Evolutionary conservation across 352 stramenopile species (phyloP), one percentile per base, ranked within the genome.

Genomic region (Globisporangium spinosum): DNA sequence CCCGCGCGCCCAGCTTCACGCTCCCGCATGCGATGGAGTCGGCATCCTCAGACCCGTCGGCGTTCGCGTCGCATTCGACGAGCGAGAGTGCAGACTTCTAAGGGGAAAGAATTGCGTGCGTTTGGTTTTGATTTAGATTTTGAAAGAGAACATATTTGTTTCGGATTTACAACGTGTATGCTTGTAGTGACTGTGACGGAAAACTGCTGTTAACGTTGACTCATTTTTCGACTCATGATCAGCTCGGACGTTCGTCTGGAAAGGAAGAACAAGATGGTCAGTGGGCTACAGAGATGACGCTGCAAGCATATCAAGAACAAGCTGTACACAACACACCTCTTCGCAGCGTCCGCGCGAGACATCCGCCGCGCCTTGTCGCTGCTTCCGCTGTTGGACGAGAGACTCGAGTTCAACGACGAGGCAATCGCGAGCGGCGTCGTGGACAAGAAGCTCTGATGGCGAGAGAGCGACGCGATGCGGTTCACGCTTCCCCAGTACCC

Each of bases 401-500:
- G 25, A 25, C 60, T 65, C n/a, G 71, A 72, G 35, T 77, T 83
- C 9, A 77, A 56, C 6, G 22, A 76, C 3, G 75, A 68, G 9
- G 76, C 69, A 27, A 80, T 74, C 23, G 75, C 69, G 2, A 90
- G 77, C 45, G 82, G 78, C 1, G 82, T 76, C 15, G 82, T 89
- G 20, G 84, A 75, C 63, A 94, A 70, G 70, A 96, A 96, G 62
- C 88, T 96, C 56, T 93, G 85, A 72, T 96, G 88, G 5, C 84
- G 85, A 20, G 84, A 94, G 54, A 96, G 71, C 47, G 88, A 92
- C 23, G 88, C 87, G 58, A 96, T 87, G 53, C 88, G 85, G 70
- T 96, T 94, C 29, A 96, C 83, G 65, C 86, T 96, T 12, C 88
- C 88, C 86, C 86, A 96, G 56, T 84, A 79, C 1, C 88, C 88